A percentile compares a stretch with the other conserved stretches of the same genome.
phyloP scores from a whole-genome alignment of 1,284 basidiomycete species.

The Ustilago loliicola region DNA sequence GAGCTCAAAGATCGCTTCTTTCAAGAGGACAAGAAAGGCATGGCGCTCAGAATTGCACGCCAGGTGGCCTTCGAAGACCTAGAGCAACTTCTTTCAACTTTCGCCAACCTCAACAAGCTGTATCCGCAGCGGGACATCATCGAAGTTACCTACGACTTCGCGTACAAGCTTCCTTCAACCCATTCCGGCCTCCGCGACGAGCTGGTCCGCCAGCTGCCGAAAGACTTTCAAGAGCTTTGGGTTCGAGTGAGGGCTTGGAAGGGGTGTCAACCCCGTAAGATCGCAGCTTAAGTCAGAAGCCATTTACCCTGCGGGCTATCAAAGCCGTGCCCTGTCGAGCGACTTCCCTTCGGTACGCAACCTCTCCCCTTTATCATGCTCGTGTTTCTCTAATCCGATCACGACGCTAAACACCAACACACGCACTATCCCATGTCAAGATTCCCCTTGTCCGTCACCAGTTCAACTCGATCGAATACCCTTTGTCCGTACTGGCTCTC shows the following conservation, averaged over 20 bases:
- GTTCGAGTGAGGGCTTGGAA: conserved; percentile 8
- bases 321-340: too few relatives aligned
- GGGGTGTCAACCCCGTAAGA: not conserved
- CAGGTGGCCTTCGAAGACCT: not conserved
- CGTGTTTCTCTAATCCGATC: too few relatives aligned
- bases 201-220: not conserved
- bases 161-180: not conserved
- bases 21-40: not conserved
- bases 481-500: too few relatives aligned
- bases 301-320: too few relatives aligned
- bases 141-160: conserved; percentile 8
- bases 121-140: conserved; percentile 7
- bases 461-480: too few relatives aligned
- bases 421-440: too few relatives aligned
- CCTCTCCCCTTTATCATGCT: too few relatives aligned
- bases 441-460: too few relatives aligned
- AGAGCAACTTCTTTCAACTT: not conserved
- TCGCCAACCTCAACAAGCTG: conserved; percentile 4
- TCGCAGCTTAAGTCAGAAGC: too few relatives aligned
- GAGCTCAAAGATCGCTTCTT: not conserved
- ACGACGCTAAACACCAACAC: too few relatives aligned
- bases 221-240: not conserved
- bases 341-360: too few relatives aligned
- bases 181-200: not conserved
- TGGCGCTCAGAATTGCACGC: not conserved